phyloP scores from a whole-genome alignment of 305 asterid species.

The Caryopteris hybrid region DNA sequence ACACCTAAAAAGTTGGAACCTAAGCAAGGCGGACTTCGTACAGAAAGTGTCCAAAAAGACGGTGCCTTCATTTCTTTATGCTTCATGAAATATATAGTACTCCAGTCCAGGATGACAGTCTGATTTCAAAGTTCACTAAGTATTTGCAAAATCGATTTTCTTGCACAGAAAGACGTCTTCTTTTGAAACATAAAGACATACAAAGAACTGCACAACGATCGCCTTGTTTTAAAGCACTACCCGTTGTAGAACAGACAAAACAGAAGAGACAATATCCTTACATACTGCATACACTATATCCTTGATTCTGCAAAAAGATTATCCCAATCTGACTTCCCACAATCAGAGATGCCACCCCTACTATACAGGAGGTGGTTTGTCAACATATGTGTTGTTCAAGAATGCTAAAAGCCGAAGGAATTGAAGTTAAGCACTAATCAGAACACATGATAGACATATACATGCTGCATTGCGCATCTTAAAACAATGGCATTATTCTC shows the following conservation, averaged over 20 bases:
- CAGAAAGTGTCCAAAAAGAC: not conserved
- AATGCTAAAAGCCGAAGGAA: not conserved
- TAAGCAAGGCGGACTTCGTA: not conserved
- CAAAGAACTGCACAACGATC: not conserved
- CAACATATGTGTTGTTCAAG: not conserved
- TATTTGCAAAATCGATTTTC: not conserved
- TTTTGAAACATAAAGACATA: not conserved
- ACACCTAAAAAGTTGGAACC: slow-evolving; percentile 9
- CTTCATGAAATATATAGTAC: not conserved
- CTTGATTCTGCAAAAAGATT: too few species aligned
- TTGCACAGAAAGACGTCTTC: not conserved
- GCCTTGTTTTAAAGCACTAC: not conserved
- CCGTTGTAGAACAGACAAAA: too few species aligned
- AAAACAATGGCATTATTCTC: not conserved
- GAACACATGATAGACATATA: not conserved
- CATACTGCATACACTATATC: not conserved
- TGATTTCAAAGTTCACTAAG: not conserved
- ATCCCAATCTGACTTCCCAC: too few species aligned
- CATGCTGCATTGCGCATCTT: not conserved
- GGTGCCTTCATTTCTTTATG: not conserved
- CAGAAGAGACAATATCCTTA: not conserved
- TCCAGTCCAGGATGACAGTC: not conserved
- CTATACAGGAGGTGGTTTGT: not conserved
- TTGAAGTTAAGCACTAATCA: not conserved
- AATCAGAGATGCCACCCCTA: too few species aligned